Conservation (phyloP, 1,284 basidiomycete genomes). For the Cerioporus squamosus region DNA sequence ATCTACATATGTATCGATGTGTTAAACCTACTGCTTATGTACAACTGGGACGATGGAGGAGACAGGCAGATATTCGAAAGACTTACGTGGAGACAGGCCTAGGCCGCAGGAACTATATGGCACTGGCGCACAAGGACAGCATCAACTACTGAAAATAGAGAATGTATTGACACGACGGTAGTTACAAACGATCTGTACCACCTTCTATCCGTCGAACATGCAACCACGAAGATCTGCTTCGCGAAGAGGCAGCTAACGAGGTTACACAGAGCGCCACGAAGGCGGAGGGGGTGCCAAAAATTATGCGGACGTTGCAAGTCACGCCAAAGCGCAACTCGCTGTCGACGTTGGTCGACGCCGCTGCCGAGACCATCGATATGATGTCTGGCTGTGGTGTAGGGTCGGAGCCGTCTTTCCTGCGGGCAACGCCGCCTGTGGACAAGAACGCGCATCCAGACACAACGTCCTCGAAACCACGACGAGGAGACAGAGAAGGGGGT, state of each 20-base stretch:
- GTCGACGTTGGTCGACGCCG: constrained; percentile 15
- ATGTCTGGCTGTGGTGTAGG: background rate
- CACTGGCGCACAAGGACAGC: too few species aligned
- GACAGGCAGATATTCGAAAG: too few species aligned
- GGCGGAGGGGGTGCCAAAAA: constrained; percentile 34
- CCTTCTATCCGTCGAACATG: background rate
- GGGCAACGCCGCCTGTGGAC: background rate
- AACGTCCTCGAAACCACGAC: background rate
- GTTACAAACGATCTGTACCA: too few species aligned
- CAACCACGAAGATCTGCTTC: constrained; percentile 14
- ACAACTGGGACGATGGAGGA: too few species aligned
- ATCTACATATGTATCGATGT: too few species aligned
- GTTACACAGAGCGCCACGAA: constrained; percentile 29
- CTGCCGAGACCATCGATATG: constrained; percentile 1
- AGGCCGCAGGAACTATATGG: too few species aligned
- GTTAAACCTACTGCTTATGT: too few species aligned
- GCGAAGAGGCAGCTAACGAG: constrained; percentile 19
- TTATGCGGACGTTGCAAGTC: constrained; percentile 27
- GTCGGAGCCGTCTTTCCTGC: background rate
- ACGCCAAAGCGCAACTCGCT: constrained; percentile 4
- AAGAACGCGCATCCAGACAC: background rate
- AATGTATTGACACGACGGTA: too few species aligned
- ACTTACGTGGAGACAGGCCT: too few species aligned
- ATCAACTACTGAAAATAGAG: too few species aligned
- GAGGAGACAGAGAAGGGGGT: background rate